Conservation (phyloP, 768 basidiomycete genomes). For the Termitomyces sp. region DNA sequence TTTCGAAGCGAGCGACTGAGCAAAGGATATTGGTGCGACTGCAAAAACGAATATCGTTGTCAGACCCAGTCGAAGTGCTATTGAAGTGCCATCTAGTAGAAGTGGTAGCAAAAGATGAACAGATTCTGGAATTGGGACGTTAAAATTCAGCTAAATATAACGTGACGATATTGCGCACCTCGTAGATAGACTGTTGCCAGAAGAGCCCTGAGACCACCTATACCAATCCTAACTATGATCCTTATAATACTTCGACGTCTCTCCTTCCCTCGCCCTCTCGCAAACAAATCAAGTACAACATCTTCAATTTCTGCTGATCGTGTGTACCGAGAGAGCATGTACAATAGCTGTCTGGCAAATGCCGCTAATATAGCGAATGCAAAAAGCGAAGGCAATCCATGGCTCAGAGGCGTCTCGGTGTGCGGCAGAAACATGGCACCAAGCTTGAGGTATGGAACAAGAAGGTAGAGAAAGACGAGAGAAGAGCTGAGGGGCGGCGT, state of each 20-base stretch:
- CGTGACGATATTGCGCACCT: conserved; percentile 36
- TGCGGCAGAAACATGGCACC: conserved; percentile 62
- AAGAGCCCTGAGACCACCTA: conserved; percentile 40
- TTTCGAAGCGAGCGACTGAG: conserved; percentile 49
- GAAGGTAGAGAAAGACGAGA: conserved; percentile 62
- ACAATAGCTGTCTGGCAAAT: conserved; percentile 66
- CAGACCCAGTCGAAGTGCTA: conserved; percentile 32
- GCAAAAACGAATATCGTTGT: conserved; percentile 36
- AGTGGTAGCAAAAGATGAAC: conserved; percentile 46
- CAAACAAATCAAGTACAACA: conserved; percentile 55
- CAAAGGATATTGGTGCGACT: conserved; percentile 46
- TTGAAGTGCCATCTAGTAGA: conserved; percentile 27
- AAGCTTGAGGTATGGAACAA: conserved; percentile 63
- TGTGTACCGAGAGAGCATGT: conserved; percentile 70
- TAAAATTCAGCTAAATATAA: background rate
- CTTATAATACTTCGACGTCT: conserved; percentile 38
- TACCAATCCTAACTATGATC: conserved; percentile 34
- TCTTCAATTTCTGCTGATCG: conserved; percentile 62
- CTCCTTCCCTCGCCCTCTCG: conserved; percentile 49
- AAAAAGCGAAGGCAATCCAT: conserved; percentile 43
- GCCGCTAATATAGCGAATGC: conserved; percentile 52
- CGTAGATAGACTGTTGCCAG: conserved; percentile 60
- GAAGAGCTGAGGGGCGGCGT: conserved; percentile 52
- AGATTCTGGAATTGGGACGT: conserved; percentile 39
- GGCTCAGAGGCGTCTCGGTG: conserved; percentile 39